A percentile compares a stretch with the other conserved stretches of the same genome.
Evolutionary conservation across 257 asterid species (phyloP).

Genomic region (Capsicum pubescens): DNA sequence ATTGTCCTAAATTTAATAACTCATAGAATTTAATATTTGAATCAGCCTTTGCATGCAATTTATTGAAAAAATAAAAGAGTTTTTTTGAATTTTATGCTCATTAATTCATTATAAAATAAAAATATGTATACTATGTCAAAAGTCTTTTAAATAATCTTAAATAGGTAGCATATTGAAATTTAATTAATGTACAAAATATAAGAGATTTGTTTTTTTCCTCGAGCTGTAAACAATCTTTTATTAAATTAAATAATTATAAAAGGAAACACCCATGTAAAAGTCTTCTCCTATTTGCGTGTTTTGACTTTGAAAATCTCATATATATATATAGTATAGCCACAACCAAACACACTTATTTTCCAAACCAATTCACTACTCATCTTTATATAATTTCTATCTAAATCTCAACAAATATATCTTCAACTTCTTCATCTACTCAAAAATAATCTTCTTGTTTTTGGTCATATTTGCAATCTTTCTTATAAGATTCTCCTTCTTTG

Average conservation of each 20-base stretch:
- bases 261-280: slow-evolving; percentile 27
- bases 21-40: background rate
- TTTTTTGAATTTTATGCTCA: background rate
- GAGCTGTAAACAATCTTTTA: no score
- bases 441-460: background rate
- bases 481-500: background rate
- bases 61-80: no score
- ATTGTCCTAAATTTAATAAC: background rate
- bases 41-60: background rate
- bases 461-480: background rate
- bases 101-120: no score
- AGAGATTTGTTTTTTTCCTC: background rate
- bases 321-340: slow-evolving; percentile 17
- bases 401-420: slow-evolving; percentile 3
- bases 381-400: background rate
- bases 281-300: slow-evolving; percentile 46
- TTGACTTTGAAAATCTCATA: slow-evolving; percentile 46
- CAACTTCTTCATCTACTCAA: slow-evolving; percentile 28
- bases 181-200: background rate
- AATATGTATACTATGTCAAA: no score
- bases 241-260: no score
- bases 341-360: slow-evolving; percentile 5
- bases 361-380: slow-evolving; percentile 40
- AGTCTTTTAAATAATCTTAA: no score
- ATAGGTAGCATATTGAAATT: background rate